Percentiles rank a stretch among this genome's conserved stretches.
Evolutionary conservation across 768 basidiomycete genomes (phyloP).

Genomic region (Agaricus sinodeliciosus): DNA sequence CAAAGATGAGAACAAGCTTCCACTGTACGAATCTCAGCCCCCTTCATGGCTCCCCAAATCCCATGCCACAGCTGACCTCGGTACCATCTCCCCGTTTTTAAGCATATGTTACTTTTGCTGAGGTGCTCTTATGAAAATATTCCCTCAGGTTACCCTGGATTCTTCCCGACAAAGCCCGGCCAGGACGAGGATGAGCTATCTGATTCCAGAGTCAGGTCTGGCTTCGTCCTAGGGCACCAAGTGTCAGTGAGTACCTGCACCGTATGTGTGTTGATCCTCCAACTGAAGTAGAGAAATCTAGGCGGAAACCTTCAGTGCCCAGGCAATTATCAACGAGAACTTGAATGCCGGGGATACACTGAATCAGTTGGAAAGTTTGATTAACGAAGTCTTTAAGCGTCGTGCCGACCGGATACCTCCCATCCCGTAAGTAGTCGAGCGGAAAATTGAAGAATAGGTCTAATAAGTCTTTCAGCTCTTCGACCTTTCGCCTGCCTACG

Average conservation of each 20-base stretch:
- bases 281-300: slow-evolving; percentile 17
- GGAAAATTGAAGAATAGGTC: neutral
- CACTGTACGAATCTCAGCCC: slow-evolving; percentile 60
- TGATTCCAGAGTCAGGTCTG: slow-evolving; percentile 56
- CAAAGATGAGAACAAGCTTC: slow-evolving; percentile 31
- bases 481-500: slow-evolving; percentile 75
- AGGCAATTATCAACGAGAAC: slow-evolving; percentile 42
- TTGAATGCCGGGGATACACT: slow-evolving; percentile 44
- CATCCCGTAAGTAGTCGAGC: slow-evolving; percentile 50
- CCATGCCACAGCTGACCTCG: slow-evolving; percentile 64
- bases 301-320: slow-evolving; percentile 62
- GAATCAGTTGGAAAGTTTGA: slow-evolving; percentile 60
- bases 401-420: slow-evolving; percentile 48
- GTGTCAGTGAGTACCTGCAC: slow-evolving; percentile 44
- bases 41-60: slow-evolving; percentile 68
- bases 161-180: slow-evolving; percentile 65
- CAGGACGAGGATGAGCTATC: slow-evolving; percentile 75
- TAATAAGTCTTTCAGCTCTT: slow-evolving; percentile 32
- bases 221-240: slow-evolving; percentile 45
- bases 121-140: neutral
- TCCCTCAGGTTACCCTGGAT: slow-evolving; percentile 62
- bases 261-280: neutral
- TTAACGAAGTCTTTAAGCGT: slow-evolving; percentile 69
- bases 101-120: neutral
- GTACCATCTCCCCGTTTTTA: slow-evolving; percentile 26